These are phyloP conservation scores for Botrytis deweyae DNA, from an alignment of 2,329 filamentous ascomycete species.

Conservation along the genomic window DNA sequence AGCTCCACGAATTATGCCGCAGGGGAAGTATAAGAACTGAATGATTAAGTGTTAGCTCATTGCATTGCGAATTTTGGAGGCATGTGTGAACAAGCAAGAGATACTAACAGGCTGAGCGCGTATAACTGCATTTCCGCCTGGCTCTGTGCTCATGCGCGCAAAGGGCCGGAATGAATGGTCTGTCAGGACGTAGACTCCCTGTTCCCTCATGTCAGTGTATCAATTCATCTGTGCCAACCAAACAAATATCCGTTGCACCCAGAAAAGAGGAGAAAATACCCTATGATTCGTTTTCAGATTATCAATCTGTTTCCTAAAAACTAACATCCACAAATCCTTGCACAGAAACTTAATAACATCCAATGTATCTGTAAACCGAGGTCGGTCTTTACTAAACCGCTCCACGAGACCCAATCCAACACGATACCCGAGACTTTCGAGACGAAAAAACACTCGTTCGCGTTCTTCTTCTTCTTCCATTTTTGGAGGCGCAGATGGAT, in stretches of 20 bases:
- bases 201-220: conserved; percentile 24
- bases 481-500: conserved; percentile 30
- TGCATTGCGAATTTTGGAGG: background rate
- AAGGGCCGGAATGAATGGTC: conserved; percentile 91
- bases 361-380: conserved; percentile 86
- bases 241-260: background rate
- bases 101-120: conserved; percentile 74
- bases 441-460: conserved; percentile 79
- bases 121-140: conserved; percentile 68
- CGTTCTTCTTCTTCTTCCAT: conserved; percentile 77
- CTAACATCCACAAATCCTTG: conserved; percentile 94
- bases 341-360: conserved; percentile 98
- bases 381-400: conserved; percentile 78
- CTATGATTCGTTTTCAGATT: conserved; percentile 98
- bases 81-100: background rate
- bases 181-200: conserved; percentile 94
- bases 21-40: conserved; percentile 93
- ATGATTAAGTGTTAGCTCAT: conserved; percentile 12
- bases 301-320: conserved; percentile 96
- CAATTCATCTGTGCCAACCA: background rate
- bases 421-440: conserved; percentile 84
- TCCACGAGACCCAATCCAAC: conserved; percentile 92
- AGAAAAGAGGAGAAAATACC: conserved; percentile 46
- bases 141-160: conserved; percentile 81
- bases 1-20: conserved; percentile 88